phyloP scores from a whole-genome alignment of 1,284 basidiomycete genomes.

The Termitomyces sp. region DNA sequence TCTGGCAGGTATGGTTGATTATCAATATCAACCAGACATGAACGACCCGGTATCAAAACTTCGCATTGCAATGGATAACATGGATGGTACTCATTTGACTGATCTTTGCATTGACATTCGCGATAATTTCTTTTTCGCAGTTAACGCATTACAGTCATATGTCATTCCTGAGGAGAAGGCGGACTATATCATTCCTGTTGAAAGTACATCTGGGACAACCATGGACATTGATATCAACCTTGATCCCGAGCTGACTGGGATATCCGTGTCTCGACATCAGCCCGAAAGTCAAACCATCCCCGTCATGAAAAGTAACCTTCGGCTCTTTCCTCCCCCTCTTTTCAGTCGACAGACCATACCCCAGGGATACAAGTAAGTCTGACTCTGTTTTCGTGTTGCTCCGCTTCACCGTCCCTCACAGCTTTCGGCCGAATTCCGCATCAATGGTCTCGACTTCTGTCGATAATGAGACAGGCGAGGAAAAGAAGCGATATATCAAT shows the following conservation, averaged over 20 bases:
- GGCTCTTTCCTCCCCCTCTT: constrained; percentile 77
- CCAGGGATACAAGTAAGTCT: constrained; percentile 68
- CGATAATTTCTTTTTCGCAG: constrained; percentile 33
- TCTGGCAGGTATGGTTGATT: constrained; percentile 81
- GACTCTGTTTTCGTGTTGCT: background rate
- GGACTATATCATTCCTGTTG: constrained; percentile 42
- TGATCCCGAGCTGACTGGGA: constrained; percentile 34
- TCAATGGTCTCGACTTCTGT: constrained; percentile 62
- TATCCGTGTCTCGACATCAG: constrained; percentile 22
- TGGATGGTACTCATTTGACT: constrained; percentile 62
- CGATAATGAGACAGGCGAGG: constrained; percentile 75
- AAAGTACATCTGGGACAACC: constrained; percentile 10
- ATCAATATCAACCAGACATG: constrained; percentile 75
- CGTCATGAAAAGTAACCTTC: constrained; percentile 47
- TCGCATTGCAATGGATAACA: constrained; percentile 64
- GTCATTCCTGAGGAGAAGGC: constrained; percentile 61
- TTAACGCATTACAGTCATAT: constrained; percentile 69
- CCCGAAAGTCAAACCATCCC: constrained; percentile 8
- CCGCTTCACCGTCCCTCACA: constrained; percentile 25
- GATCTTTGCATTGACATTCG: background rate
- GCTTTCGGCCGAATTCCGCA: constrained; percentile 73
- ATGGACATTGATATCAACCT: constrained; percentile 27
- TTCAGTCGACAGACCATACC: constrained; percentile 78
- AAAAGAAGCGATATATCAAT: constrained; percentile 76
- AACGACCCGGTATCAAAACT: constrained; percentile 67